Evolutionary conservation across 106 monocot species (phyloP).

Genomic region (Dioscorea alata): DNA sequence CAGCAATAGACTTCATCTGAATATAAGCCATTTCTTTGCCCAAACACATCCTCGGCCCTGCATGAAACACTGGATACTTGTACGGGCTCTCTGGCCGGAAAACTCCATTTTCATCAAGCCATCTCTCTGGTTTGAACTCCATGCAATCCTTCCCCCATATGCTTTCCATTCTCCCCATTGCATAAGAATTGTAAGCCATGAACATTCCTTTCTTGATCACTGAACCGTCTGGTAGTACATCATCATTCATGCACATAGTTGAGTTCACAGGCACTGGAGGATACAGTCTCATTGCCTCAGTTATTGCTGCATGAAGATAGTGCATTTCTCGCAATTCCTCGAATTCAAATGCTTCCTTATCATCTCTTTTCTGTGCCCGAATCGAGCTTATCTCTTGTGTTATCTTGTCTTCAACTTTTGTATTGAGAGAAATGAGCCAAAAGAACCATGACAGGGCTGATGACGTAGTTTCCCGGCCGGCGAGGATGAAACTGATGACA

Average conservation of each 20-base stretch:
- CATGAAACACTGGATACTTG: constrained; percentile 14
- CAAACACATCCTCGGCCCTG: constrained; percentile 9
- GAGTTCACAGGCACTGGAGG: constrained; percentile 8
- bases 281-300: constrained; percentile 9
- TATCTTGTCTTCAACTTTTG: not conserved
- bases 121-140: constrained; percentile 14
- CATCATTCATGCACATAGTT: not conserved
- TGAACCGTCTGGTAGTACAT: constrained; percentile 7
- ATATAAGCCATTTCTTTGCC: constrained; percentile 17
- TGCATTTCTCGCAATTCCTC: constrained; percentile 7
- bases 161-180: constrained; percentile 5
- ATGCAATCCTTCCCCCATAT: constrained; percentile 6
- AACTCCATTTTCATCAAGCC: not conserved
- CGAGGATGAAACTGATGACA: constrained; percentile 10
- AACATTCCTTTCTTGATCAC: not conserved
- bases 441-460: constrained; percentile 13
- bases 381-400: not conserved
- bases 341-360: not conserved
- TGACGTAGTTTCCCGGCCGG: constrained; percentile 8
- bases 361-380: not conserved
- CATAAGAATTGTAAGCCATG: not conserved
- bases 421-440: not conserved
- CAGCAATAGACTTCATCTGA: constrained; percentile 16
- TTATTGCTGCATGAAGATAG: constrained; percentile 7
- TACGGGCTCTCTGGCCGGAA: constrained; percentile 3